Conservation (phyloP, 345 rosid genomes). For the Eucalyptus sp. region DNA sequence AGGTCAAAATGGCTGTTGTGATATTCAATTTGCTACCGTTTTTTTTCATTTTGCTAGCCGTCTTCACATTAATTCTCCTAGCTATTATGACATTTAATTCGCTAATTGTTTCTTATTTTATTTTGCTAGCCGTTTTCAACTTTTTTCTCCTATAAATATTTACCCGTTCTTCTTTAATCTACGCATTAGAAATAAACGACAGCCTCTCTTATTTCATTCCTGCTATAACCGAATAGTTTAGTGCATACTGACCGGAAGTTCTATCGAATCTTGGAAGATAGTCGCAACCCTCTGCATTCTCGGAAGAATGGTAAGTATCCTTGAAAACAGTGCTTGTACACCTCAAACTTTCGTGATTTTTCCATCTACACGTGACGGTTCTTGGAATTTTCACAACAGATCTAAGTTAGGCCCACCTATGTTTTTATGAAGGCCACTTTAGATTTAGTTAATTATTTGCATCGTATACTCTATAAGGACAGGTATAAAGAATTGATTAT, state of each 20-base stretch:
- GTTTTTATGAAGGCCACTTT: not conserved
- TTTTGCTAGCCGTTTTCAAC: not conserved
- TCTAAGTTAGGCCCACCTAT: not conserved
- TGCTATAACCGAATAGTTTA: not conserved
- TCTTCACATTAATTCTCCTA: not conserved
- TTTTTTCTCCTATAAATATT: not conserved
- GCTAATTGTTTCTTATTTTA: not conserved
- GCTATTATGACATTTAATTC: not conserved
- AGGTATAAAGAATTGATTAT: not conserved
- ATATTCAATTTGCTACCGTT: not conserved
- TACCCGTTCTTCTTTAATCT: not conserved
- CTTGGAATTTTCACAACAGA: not conserved
- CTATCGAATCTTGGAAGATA: not conserved
- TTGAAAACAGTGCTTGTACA: not conserved
- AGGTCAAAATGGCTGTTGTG: not conserved
- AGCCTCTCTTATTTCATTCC: not conserved
- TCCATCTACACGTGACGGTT: not conserved
- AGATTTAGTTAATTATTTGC: not conserved
- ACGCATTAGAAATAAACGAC: not conserved
- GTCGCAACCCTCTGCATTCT: not conserved
- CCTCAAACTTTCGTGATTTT: not conserved
- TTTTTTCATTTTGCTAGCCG: not conserved
- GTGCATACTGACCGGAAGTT: not conserved
- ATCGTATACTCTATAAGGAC: not conserved
- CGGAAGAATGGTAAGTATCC: not conserved